phyloP scores from a whole-genome alignment of 768 basidiomycete genomes.

The Boletus reticulatus region DNA sequence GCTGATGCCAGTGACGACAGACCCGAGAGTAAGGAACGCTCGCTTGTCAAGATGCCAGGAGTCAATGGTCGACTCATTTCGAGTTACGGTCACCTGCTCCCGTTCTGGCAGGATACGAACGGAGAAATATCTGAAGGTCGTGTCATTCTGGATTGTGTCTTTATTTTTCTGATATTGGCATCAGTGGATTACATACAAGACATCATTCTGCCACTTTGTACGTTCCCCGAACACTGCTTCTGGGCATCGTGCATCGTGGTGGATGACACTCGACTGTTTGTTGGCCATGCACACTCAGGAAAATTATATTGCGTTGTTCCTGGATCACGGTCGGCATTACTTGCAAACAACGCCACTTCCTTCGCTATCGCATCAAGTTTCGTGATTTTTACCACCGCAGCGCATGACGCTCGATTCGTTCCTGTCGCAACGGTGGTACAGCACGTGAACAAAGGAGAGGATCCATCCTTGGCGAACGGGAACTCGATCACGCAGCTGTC shows the following conservation, averaged over 20 bases:
- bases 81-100: conserved; percentile 3
- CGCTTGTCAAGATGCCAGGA: conserved; percentile 28
- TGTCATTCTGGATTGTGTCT: background rate
- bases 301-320: conserved; percentile 56
- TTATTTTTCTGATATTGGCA: conserved; percentile 3
- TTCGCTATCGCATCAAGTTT: conserved; percentile 73
- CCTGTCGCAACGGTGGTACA: conserved; percentile 34
- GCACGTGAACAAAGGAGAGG: background rate
- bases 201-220: conserved; percentile 24
- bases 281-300: conserved; percentile 65
- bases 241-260: conserved; percentile 34
- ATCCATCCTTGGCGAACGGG: conserved; percentile 26
- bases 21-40: conserved; percentile 4
- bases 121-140: conserved; percentile 52
- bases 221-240: conserved; percentile 63
- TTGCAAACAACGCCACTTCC: conserved; percentile 64
- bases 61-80: conserved; percentile 50
- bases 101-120: conserved; percentile 42
- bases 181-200: conserved; percentile 22
- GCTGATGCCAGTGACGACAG: background rate
- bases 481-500: conserved; percentile 11
- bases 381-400: conserved; percentile 79
- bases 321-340: conserved; percentile 26
- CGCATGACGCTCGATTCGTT: conserved; percentile 78
- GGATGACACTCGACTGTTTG: conserved; percentile 35